These are phyloP conservation scores for Bisporella sp. DNA, from an alignment of 2,329 filamentous ascomycete genomes.

Conservation along the genomic window DNA sequence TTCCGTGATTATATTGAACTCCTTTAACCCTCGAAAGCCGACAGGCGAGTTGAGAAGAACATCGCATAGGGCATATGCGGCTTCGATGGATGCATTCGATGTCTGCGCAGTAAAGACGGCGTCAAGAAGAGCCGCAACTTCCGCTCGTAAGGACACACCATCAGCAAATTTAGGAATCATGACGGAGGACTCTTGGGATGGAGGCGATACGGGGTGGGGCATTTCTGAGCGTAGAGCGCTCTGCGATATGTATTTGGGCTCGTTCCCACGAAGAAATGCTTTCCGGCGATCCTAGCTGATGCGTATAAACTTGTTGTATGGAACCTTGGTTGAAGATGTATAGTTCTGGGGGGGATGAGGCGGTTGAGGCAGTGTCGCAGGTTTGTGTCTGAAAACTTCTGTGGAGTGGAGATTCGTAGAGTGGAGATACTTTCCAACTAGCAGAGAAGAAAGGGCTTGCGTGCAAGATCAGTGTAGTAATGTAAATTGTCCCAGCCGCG, in stretches of 20 bases:
- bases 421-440: conserved; percentile 16
- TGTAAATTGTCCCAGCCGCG: conserved; percentile 24
- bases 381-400: conserved; percentile 1
- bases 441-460: conserved; percentile 10
- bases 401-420: conserved; percentile 22
- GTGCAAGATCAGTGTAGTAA: conserved; percentile 4
- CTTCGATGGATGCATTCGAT: conserved; percentile 51
- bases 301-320: no score
- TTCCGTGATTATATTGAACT: conserved; percentile 55
- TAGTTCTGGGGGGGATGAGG: no score
- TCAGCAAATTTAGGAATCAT: conserved; percentile 40
- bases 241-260: conserved; percentile 4
- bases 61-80: conserved; percentile 57
- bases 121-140: conserved; percentile 57
- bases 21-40: conserved; percentile 53
- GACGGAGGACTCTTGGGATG: conserved; percentile 32
- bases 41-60: conserved; percentile 54
- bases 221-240: conserved; percentile 30
- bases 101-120: conserved; percentile 56
- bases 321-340: no score
- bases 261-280: no score
- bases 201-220: conserved; percentile 38
- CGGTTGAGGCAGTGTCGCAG: no score
- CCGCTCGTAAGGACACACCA: conserved; percentile 50
- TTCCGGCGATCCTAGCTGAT: no score